Evolutionary conservation across 441 rosid genomes (phyloP).

Genomic region (Euphorbia celastroides): DNA sequence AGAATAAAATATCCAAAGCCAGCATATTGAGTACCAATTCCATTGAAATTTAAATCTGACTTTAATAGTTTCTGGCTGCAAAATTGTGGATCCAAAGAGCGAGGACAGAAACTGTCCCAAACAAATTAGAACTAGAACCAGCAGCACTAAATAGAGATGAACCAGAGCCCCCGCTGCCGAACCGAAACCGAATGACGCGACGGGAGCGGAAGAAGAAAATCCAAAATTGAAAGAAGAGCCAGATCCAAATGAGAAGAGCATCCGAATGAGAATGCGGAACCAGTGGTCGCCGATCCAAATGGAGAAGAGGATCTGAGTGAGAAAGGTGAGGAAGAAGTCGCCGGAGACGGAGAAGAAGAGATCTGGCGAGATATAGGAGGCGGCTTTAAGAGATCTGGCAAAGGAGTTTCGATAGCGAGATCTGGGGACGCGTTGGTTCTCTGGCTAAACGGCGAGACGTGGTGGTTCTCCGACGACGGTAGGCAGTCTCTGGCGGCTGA

Average conservation of each 20-base stretch:
- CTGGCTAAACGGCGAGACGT: too few species aligned
- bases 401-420: too few species aligned
- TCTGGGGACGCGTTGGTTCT: too few species aligned
- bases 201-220: slow-evolving; percentile 25
- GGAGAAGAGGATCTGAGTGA: slow-evolving; percentile 18
- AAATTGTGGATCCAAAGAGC: too few species aligned
- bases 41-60: too few species aligned
- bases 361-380: too few species aligned
- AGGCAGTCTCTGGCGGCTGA: too few species aligned
- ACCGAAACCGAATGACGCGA: slow-evolving; percentile 23
- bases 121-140: slow-evolving; percentile 24
- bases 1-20: too few species aligned
- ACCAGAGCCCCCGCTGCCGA: slow-evolving; percentile 21
- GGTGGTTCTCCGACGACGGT: too few species aligned
- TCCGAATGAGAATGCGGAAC: slow-evolving; percentile 35
- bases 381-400: too few species aligned
- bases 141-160: slow-evolving; percentile 29
- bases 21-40: too few species aligned
- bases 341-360: slow-evolving; percentile 16
- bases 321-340: slow-evolving; percentile 20
- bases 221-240: slow-evolving; percentile 15
- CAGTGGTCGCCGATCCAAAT: slow-evolving; percentile 26
- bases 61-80: too few species aligned
- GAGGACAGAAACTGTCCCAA: slow-evolving; percentile 27
- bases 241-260: slow-evolving; percentile 30